phyloP scores from a whole-genome alignment of 2,329 filamentous ascomycete genomes.

The Blastomyces percursus region DNA sequence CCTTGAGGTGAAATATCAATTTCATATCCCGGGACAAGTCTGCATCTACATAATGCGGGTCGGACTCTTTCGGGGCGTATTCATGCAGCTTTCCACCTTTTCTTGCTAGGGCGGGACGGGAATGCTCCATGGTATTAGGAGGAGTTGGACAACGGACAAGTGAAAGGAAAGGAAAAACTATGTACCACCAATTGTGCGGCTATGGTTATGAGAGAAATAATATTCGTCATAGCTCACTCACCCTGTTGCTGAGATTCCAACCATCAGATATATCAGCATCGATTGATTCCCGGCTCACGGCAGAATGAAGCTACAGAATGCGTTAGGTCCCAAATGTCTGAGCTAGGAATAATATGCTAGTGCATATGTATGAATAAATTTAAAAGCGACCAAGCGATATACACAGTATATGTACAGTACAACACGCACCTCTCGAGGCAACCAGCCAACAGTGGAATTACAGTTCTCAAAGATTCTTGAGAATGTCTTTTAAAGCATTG shows the following conservation, averaged over 20 bases:
- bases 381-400: background rate
- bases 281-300: background rate
- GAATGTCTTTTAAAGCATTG: background rate
- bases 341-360: background rate
- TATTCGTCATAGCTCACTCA: background rate
- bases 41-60: background rate
- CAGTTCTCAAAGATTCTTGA: background rate
- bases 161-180: background rate
- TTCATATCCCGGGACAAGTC: background rate
- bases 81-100: background rate
- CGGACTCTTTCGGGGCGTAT: background rate
- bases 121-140: background rate
- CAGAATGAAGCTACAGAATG: background rate
- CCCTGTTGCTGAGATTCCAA: background rate
- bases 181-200: background rate
- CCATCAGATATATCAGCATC: background rate
- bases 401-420: background rate
- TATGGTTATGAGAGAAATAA: background rate
- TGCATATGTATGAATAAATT: background rate
- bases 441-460: background rate
- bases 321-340: background rate
- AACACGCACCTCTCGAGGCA: background rate
- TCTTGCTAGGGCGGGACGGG: background rate
- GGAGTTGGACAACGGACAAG: background rate
- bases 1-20: background rate